Evolutionary conservation across 129 eudicot genomes (phyloP), one percentile per base, ranked within the genome.

Genomic region (Deinandra increscens): DNA sequence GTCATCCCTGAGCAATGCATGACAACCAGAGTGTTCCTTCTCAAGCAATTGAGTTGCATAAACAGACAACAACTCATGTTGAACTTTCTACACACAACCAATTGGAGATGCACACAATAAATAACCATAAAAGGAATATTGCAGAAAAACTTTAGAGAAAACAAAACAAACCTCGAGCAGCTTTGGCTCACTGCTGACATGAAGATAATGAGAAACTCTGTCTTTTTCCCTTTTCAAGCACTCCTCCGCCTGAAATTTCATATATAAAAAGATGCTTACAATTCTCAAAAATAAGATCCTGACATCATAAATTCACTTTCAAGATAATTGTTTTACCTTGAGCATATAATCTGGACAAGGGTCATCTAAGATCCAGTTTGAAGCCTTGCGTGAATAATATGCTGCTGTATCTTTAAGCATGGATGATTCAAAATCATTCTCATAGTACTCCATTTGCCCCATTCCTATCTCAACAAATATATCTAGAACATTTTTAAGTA

Each of bases 1-100:
- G 80, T 88, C 96, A 80, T 91, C 97, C 84, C 90, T 88, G 58
- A 91, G 96, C 79, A 91, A 81, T 12, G 97, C 97, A 62, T 84
- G 93, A 66, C 97, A 91, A 61, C 97, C 97, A 19, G 97, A 88
- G 75, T 91, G 93, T 76, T 91, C 96, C 79, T 91, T 91, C 93
- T 91, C 96, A 36, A 91, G 85, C 76, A 91, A 60, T 71, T 91
- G 97, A 66, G 93, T 85, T 50, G 90, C 96, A 75, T 88, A 88
- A n/a, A 85, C 96, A 38, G 96, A 61, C 64, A 91, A 62, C 67
- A 88, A 72, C 80, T 91, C 97, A 65, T 85, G 84, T 88, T 91
- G 97, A 75, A 91, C 96, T 85, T 82, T 85, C 97, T 91, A 49
- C 58, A 66, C 7, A 39, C 54, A 56, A 50, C 54, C 33, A 61